Conservation (phyloP, 2,329 filamentous ascomycete genomes). For the Sporothrix brasiliensis region DNA sequence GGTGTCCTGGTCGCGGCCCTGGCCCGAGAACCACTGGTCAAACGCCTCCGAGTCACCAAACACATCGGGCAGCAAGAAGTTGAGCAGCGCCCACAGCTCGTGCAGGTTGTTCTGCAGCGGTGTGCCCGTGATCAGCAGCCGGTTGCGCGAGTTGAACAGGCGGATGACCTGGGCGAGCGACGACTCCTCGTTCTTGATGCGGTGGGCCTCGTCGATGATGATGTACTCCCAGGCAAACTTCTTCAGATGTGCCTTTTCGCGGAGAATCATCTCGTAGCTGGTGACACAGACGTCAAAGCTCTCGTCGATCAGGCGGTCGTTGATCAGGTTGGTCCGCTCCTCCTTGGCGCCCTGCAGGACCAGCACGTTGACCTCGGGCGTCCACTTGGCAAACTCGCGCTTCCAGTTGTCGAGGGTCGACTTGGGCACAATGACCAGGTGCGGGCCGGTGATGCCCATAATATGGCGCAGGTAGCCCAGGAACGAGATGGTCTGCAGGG, state of each 20-base stretch:
- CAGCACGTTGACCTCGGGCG: slow-evolving; percentile 90
- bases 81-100: slow-evolving; percentile 95
- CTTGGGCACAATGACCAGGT: slow-evolving; percentile 90
- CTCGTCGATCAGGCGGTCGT: slow-evolving; percentile 86
- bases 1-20: slow-evolving; percentile 87
- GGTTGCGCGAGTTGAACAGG: slow-evolving; percentile 92
- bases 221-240: slow-evolving; percentile 99
- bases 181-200: slow-evolving; percentile 99
- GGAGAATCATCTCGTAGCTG: slow-evolving; percentile 97
- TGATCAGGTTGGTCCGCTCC: slow-evolving; percentile 83
- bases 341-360: slow-evolving; percentile 96
- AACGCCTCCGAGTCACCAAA: slow-evolving; percentile 97
- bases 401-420: slow-evolving; percentile 99
- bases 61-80: slow-evolving; percentile 96
- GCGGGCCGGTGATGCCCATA: slow-evolving; percentile 84
- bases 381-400: slow-evolving; percentile 91
- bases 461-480: slow-evolving; percentile 92
- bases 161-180: slow-evolving; percentile 95
- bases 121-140: slow-evolving; percentile 92
- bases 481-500: slow-evolving; percentile 95
- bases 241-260: slow-evolving; percentile 91
- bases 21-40: slow-evolving; percentile 95
- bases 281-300: slow-evolving; percentile 98
- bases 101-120: slow-evolving; percentile 97
- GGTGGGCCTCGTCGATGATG: slow-evolving; percentile 96